Base-by-base conservation (phyloP, 768 basidiomycete species). In the Lentinus tigrinus region DNA sequence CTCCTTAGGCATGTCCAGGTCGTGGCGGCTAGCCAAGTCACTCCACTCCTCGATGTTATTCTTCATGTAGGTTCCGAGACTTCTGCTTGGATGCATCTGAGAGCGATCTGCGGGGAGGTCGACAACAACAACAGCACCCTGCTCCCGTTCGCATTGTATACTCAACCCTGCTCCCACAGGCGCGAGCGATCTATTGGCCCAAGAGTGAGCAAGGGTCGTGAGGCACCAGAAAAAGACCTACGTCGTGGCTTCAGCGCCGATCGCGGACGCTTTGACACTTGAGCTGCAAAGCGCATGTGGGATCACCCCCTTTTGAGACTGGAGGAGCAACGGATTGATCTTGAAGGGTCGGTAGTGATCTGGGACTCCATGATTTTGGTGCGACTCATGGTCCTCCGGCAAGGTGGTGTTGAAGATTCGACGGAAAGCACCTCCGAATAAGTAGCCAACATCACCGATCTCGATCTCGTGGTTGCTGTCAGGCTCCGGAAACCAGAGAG, bases 401-500 rank as follows among this genome's bases (percentile, higher is more conserved):
- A 37, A 23, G 4, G 48, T 66, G 0, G 61, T 58, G 28, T 67
- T 67, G 50, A 69, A 69, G 17, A 69, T 43, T 0, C 63, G 64
- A n/a, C 51, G 56, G 56, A 69, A 69, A 2, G n/a, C 57, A 6
- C 68, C 68, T 11, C 62, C 48, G 24, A 40, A 34, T 19, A 62
- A 11, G 26, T 60, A 64, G 6, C 68, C 68, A 7, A 69, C 63
- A 37, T 69, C 66, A 4, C 68, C 68, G 23, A 69, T 56, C 23
- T 57, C 56, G 8, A 61, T 49, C 23, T 62, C 60, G 17, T 56
- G 54, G 21, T 43, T 23, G 2, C 40, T 36, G 4, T 50, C 51
- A 13, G 61, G 65, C 38, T 65, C 63, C 1, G 67, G 67, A 14
- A 31, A 23, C 67, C 67, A 69, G 10, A 69, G 57, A 4, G 67